Base-by-base conservation (phyloP, 75 land plant species). In the Larix kaempferi region DNA sequence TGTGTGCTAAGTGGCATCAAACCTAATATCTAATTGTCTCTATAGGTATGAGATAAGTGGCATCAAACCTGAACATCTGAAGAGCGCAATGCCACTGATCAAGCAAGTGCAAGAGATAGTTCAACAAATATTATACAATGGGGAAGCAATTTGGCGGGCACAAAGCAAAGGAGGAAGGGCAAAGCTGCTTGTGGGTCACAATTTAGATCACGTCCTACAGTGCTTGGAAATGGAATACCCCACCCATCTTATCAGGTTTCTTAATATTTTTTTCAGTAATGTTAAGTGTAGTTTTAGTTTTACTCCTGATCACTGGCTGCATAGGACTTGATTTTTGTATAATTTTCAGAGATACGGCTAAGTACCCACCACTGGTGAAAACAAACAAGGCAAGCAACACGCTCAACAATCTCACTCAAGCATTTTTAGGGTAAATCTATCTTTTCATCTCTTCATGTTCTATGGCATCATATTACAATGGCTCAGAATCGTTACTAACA, bases 301-400 rank as follows among this genome's bases (percentile, higher is more conserved):
- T 4, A 39, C 3, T 39, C 5, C 5, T 39, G 0, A 4, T 39
- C 5, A 39, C 3, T 39, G 5, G 41, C 5, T 39, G 41, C 41
- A 39, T 39, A 4, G 41, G 5, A 4, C 3, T 39, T 4, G 5
- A 4, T 39, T 39, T 39, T 4, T 39, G 41, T 39, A 4, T 39
- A 4, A 39, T 39, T 0, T 39, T 39, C 86, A 93, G 98, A 88
- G 98, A 95, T 76, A 93, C 92, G 41, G 94, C 96, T 14, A 91
- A 81, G 49, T 95, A 95, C 81, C 92, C 89, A 17, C 94, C 95
- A 66, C 71, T 95, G 63, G 80, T 90, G 85, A 95, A 91, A 77
- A 93, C 96, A 77, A 93, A 88, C 85, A 91, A 91, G 80, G 89
- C 86, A 21, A 91, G 95, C 92, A 91, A 93, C 84, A 89, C 93